These are phyloP conservation scores for Xerocomus minutiporus DNA, from an alignment of 1,284 basidiomycete species.

Conservation along the genomic window DNA sequence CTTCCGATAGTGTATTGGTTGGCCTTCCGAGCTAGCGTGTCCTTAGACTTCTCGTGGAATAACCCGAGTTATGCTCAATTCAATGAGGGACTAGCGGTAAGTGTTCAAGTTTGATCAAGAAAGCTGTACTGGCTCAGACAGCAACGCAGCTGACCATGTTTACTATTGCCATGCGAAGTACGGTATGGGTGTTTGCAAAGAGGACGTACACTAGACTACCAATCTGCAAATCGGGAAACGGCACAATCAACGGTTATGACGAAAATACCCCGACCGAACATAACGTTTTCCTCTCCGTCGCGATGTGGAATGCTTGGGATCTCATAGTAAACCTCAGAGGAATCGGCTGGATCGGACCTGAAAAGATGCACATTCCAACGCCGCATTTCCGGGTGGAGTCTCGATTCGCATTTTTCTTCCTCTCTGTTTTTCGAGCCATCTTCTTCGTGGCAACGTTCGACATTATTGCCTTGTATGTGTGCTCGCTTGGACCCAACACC, in stretches of 20 bases:
- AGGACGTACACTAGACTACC: slow-evolving; percentile 18
- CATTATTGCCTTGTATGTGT: not conserved
- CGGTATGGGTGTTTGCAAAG: slow-evolving; percentile 18
- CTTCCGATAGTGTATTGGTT: slow-evolving; percentile 25
- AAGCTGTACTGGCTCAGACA: not conserved
- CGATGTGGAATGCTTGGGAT: slow-evolving; percentile 30
- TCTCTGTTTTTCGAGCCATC: slow-evolving; percentile 14
- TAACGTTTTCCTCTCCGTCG: slow-evolving; percentile 5
- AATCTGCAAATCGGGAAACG: slow-evolving; percentile 1
- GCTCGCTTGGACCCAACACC: slow-evolving; percentile 18
- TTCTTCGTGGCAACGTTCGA: slow-evolving; percentile 15
- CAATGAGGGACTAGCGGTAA: slow-evolving; percentile 27
- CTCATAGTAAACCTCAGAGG: slow-evolving; percentile 25
- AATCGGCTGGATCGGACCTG: slow-evolving; percentile 25
- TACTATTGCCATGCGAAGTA: slow-evolving; percentile 24
- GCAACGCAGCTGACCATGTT: slow-evolving; percentile 24
- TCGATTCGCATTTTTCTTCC: slow-evolving; percentile 14
- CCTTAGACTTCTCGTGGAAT: slow-evolving; percentile 24
- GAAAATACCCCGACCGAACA: not conserved
- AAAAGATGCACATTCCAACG: slow-evolving; percentile 7
- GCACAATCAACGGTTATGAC: not conserved
- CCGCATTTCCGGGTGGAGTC: slow-evolving; percentile 19
- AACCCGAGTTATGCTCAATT: slow-evolving; percentile 11
- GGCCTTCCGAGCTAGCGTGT: slow-evolving; percentile 11
- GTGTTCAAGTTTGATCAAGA: not conserved